Conservation (phyloP, 345 rosid genomes). For the Populus euphratica region DNA sequence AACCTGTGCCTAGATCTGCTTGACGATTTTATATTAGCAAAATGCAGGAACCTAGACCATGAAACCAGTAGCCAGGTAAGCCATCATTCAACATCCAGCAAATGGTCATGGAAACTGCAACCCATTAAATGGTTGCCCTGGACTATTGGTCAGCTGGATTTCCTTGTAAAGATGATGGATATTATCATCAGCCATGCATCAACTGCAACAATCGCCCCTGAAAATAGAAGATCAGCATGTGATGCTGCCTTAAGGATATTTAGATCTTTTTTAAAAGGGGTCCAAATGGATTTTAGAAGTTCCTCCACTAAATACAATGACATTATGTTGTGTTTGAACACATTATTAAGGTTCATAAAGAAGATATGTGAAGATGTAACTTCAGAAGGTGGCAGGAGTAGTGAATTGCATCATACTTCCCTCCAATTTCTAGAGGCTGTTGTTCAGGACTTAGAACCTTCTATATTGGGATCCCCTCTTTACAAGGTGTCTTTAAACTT, state of each 20-base stretch:
- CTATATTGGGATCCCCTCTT: constrained; percentile 45
- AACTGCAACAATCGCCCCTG: constrained; percentile 11
- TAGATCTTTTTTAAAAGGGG: constrained; percentile 42
- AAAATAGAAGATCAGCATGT: constrained; percentile 30
- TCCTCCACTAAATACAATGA: constrained; percentile 30
- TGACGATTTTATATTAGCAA: constrained; percentile 33
- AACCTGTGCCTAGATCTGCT: constrained; percentile 44
- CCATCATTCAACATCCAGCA: constrained; percentile 16
- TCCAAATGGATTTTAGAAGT: constrained; percentile 37
- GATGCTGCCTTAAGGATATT: constrained; percentile 46
- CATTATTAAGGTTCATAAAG: constrained; percentile 35
- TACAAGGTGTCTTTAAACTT: constrained; percentile 48
- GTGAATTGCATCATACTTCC: constrained; percentile 11
- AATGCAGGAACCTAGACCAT: constrained; percentile 22
- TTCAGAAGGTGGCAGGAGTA: constrained; percentile 12
- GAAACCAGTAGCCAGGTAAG: constrained; percentile 19
- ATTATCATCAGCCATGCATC: constrained; percentile 26
- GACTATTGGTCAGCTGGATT: constrained; percentile 40
- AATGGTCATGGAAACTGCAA: constrained; percentile 26
- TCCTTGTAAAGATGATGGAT: constrained; percentile 27
- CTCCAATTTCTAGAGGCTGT: constrained; percentile 36
- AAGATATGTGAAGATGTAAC: constrained; percentile 25
- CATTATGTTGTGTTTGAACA: constrained; percentile 36
- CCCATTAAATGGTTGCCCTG: constrained; percentile 54
- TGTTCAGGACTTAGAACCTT: constrained; percentile 45